Evolutionary conservation across 2,329 filamentous ascomycete species (phyloP).

Genomic region (Aureobasidium mangrovei): DNA sequence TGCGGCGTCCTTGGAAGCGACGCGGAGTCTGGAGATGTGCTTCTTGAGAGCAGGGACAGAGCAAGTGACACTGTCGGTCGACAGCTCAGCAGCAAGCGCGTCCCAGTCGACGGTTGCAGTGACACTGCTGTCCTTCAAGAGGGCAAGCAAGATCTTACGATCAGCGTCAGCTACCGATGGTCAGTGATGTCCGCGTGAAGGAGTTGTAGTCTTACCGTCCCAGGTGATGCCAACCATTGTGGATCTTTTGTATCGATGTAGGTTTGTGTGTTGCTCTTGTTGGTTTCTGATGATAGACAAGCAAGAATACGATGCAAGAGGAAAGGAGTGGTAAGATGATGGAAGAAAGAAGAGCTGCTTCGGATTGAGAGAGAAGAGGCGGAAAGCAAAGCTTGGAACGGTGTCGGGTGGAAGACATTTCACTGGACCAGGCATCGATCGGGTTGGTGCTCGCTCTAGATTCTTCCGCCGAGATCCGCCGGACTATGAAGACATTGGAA

Average conservation of each 20-base stretch:
- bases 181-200: neutral
- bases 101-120: slow-evolving; percentile 6
- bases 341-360: neutral
- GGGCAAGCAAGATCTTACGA: slow-evolving; percentile 13
- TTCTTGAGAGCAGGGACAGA: slow-evolving; percentile 6
- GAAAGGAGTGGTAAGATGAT: neutral
- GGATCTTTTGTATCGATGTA: neutral
- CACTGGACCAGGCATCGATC: no score
- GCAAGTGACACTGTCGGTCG: neutral
- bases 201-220: slow-evolving; percentile 1
- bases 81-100: slow-evolving; percentile 6
- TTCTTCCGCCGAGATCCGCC: no score
- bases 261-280: neutral
- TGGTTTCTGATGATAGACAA: neutral
- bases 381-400: no score
- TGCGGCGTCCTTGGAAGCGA: neutral
- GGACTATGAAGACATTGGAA: no score
- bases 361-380: no score
- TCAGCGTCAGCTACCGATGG: slow-evolving; percentile 11
- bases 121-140: slow-evolving; percentile 8
- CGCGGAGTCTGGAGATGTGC: slow-evolving; percentile 4
- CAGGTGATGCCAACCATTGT: slow-evolving; percentile 10
- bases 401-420: no score
- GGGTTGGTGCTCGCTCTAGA: no score
- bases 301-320: neutral